Conservation (phyloP, 345 rosid species). For the Acer negundo region DNA sequence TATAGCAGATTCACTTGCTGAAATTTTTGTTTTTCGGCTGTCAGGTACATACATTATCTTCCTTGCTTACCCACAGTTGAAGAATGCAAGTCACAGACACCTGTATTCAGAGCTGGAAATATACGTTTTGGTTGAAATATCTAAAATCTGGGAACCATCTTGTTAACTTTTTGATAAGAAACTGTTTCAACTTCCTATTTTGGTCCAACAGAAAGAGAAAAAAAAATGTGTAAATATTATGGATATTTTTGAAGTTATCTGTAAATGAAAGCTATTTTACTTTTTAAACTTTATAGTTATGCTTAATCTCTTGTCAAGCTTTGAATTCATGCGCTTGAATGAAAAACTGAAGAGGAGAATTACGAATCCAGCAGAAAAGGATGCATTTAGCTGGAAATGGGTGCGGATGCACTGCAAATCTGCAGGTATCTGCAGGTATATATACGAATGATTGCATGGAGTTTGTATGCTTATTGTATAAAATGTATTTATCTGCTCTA, state of each 20-base stretch:
- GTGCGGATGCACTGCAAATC: not conserved
- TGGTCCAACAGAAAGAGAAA: not conserved
- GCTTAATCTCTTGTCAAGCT: not conserved
- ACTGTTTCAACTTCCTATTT: not conserved
- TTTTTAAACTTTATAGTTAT: not conserved
- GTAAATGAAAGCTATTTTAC: not conserved
- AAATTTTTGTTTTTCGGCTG: not conserved
- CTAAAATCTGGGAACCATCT: not conserved
- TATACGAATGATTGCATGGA: not conserved
- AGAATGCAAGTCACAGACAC: not conserved
- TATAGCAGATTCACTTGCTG: not conserved
- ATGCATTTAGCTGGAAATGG: not conserved
- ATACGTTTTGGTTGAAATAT: not conserved
- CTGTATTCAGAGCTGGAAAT: not conserved
- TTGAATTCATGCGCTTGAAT: not conserved
- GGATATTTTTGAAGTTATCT: not conserved
- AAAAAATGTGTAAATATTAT: slow-evolving; percentile 2
- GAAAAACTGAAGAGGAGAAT: not conserved
- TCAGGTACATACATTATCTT: slow-evolving; percentile 1
- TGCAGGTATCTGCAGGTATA: not conserved
- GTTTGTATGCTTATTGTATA: not conserved
- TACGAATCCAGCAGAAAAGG: not conserved
- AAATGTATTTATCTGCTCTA: not conserved
- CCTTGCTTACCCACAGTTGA: not conserved
- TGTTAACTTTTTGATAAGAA: not conserved